Base-by-base conservation (phyloP, 805 yeast genomes). In the Metschnikowia lachancei region DNA sequence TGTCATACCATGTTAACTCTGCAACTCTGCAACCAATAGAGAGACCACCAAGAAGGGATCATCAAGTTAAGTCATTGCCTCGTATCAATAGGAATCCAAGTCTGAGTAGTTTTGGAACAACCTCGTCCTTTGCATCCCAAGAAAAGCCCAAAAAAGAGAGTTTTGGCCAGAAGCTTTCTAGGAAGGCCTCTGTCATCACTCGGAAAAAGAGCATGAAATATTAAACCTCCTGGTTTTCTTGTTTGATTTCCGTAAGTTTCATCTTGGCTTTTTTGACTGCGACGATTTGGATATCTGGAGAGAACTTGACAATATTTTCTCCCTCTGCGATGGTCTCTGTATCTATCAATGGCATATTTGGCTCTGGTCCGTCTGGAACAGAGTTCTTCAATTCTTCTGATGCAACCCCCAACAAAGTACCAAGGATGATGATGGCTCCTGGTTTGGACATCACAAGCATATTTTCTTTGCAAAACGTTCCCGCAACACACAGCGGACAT, bases 401-500 rank as follows among this genome's bases (percentile, higher is more conserved):
- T 20, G 70, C 71, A 24, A 73, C 66, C 0, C 88, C 91, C 24
- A 83, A 59, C 4, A 94, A 70, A 13, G 72, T 59, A 13, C 83
- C 81, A 13, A 91, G 57, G 6, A 92, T 80, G 1, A 92, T 73
- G 12, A 78, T 66, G 0, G 96, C 89, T 0, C 94, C 98, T 11
- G 86, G 84, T 57, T 92, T 94, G 0, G 97, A 89, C 52, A 92
- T 68, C 6, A 94, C 98, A 44, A 85, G 67, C 59, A 85, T 82
- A 54, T 78, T 77, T 64, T 94, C 99, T 46, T 82, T 80, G 66
- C 99, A 94, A 43, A 78, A 80, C 0, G 87, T 69, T 1, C 87
- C 85, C 2, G 94, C 87, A n/a, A 90, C 85, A 69, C 99, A 94
- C 38, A 81, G 78, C 0, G 95, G 95, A 58, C 92, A 85, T 0